Conservation (phyloP, 2,329 filamentous ascomycete species). For the Aphanocladium album region DNA sequence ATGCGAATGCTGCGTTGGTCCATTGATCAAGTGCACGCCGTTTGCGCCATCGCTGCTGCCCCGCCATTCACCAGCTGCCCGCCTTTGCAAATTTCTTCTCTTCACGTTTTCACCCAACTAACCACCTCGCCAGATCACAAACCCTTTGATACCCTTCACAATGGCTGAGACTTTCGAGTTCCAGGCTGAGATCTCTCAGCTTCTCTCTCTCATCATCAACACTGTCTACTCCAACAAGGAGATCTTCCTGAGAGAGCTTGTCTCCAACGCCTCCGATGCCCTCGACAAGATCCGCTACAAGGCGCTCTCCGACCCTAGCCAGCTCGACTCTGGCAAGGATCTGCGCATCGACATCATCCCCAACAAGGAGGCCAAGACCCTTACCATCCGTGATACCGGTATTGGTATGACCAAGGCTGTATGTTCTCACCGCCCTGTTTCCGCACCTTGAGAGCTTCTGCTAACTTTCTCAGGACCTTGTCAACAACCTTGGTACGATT, state of each 20-base stretch:
- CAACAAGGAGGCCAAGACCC: conserved; percentile 93
- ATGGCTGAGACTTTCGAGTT: conserved; percentile 99
- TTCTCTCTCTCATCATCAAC: conserved; percentile 99
- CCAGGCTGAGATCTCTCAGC: conserved; percentile 99
- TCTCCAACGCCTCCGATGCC: conserved; percentile 98
- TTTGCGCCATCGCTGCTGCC: background rate
- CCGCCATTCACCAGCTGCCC: background rate
- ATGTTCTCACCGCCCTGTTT: conserved; percentile 42
- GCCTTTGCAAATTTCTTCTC: conserved; percentile 2
- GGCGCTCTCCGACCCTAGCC: conserved; percentile 91
- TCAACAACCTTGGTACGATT: conserved; percentile 99
- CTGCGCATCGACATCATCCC: conserved; percentile 98
- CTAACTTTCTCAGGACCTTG: conserved; percentile 67
- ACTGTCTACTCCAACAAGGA: conserved; percentile 99
- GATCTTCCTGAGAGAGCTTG: conserved; percentile 97
- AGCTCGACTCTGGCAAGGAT: conserved; percentile 96
- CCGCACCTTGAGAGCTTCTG: background rate
- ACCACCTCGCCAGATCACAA: conserved; percentile 22
- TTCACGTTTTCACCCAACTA: conserved; percentile 8
- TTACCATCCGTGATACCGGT: conserved; percentile 96
- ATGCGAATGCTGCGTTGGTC: background rate
- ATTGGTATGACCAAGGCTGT: conserved; percentile 99
- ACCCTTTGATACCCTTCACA: conserved; percentile 45
- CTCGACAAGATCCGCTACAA: conserved; percentile 99
- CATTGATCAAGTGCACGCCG: background rate